A percentile compares a stretch with the other conserved stretches of the same genome.
These are phyloP conservation scores for Jasminum sambac DNA, from an alignment of 257 asterid species.

Conservation along the genomic window DNA sequence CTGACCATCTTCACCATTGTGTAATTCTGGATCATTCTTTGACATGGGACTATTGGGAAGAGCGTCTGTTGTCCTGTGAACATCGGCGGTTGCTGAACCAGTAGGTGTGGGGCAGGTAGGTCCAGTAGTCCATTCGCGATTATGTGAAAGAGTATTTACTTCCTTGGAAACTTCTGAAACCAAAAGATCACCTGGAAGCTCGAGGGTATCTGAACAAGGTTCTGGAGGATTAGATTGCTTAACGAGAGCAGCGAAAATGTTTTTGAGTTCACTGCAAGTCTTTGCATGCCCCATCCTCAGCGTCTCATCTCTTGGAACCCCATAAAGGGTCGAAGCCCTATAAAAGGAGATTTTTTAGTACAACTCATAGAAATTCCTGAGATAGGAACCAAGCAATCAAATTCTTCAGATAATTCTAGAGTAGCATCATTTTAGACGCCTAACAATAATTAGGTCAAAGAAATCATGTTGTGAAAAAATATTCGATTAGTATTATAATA, in stretches of 20 bases:
- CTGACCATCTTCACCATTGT: slow-evolving; percentile 29
- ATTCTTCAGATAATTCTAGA: neutral
- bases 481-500: neutral
- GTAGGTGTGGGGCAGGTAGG: slow-evolving; percentile 33
- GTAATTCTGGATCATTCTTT: slow-evolving; percentile 23
- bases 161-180: slow-evolving; percentile 42
- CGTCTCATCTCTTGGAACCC: slow-evolving; percentile 94
- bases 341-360: slow-evolving; percentile 20
- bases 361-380: neutral
- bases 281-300: slow-evolving; percentile 85
- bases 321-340: slow-evolving; percentile 85
- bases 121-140: slow-evolving; percentile 23
- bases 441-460: neutral
- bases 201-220: slow-evolving; percentile 40
- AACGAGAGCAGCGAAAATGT: slow-evolving; percentile 81
- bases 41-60: slow-evolving; percentile 27
- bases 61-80: slow-evolving; percentile 33
- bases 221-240: slow-evolving; percentile 76
- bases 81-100: slow-evolving; percentile 30
- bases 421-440: neutral
- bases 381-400: slow-evolving; percentile 3
- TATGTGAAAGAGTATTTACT: slow-evolving; percentile 35
- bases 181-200: slow-evolving; percentile 39
- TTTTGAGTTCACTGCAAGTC: slow-evolving; percentile 78
- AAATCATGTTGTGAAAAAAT: neutral